Evolutionary conservation across 1,284 basidiomycete genomes (phyloP).

Genomic region (Cystobasidium sp.): DNA sequence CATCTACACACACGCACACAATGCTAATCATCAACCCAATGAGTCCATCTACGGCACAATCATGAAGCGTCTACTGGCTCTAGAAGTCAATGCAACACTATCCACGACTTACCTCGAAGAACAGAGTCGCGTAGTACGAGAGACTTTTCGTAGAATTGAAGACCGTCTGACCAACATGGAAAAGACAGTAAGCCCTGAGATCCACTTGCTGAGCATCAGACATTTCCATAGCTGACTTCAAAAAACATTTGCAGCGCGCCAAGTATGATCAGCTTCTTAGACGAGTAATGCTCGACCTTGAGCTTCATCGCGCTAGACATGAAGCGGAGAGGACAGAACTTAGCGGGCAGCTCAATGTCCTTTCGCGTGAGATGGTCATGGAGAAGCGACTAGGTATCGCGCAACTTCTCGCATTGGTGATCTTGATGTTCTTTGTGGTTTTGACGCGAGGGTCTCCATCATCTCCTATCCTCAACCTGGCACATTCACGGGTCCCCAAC

Average conservation of each 20-base stretch:
- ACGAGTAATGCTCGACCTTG: constrained; percentile 70
- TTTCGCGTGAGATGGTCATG: constrained; percentile 69
- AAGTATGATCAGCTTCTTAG: constrained; percentile 70
- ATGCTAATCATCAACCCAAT: constrained; percentile 62
- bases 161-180: constrained; percentile 60
- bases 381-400: constrained; percentile 83
- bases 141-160: constrained; percentile 74
- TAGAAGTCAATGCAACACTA: constrained; percentile 87
- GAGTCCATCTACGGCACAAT: constrained; percentile 97
- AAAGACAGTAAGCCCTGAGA: constrained; percentile 66
- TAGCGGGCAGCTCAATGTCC: constrained; percentile 67
- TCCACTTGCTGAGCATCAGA: no score
- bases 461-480: constrained; percentile 45
- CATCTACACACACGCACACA: constrained; percentile 28
- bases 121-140: constrained; percentile 76
- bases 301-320: constrained; percentile 68
- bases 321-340: constrained; percentile 73
- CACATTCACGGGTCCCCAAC: neutral
- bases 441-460: constrained; percentile 73
- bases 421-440: constrained; percentile 78
- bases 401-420: constrained; percentile 75
- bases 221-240: neutral
- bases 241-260: constrained; percentile 61
- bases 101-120: constrained; percentile 88
- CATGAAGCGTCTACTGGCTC: constrained; percentile 82